Evolutionary conservation across 2,329 filamentous ascomycete species (phyloP), one percentile per base, ranked within the genome.

Genomic region (Ophiostoma piceae): DNA sequence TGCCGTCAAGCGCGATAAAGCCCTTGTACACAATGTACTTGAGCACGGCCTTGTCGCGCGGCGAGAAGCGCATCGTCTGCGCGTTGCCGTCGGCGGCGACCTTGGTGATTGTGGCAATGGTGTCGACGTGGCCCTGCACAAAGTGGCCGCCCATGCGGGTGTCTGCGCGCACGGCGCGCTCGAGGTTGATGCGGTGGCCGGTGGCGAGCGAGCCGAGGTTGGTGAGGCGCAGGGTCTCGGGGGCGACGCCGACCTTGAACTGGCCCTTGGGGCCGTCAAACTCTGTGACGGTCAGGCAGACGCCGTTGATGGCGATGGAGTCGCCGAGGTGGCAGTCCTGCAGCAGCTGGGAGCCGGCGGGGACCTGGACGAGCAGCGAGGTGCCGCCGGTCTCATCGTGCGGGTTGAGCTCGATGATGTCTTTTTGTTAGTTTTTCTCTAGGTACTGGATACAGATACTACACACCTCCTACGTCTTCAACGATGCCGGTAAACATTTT

Each of bases 131-230:
- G 57, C 95, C 95, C 81, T 99, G 96, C 41, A 98, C 94, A 76
- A 98, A 97, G 81, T 99, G 95, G 0, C 95, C 95, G 66, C 96
- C 95, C 92, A 99, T 98, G 69, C 95, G 92, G 65, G 94, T 97
- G 76, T 91, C 87, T 4, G 93, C 92, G 22, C 91, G 90, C 69
- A 99, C 94, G 3, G 95, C 94, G 19, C 95, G 89, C 83, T 99
- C 95, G 68, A 99, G 89, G 79, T 99, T 99, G 74, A 98, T 94
- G 29, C 82, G 83, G 72, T 88, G 90, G 60, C 83, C 83, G 72
- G 87, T 78, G 66, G 81, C 80, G 68, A 99, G 84, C 26, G 83
- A 83, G 72, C 94, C 94, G n/a, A 99, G 88, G 81, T 98, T 96
- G 71, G 96, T 99, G 71, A 96, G 88, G 71, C 95, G 93, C 70